A percentile compares a stretch with the other conserved stretches of the same genome.
Conservation (phyloP, 1,284 basidiomycete genomes). For the Mycena citricolor region DNA sequence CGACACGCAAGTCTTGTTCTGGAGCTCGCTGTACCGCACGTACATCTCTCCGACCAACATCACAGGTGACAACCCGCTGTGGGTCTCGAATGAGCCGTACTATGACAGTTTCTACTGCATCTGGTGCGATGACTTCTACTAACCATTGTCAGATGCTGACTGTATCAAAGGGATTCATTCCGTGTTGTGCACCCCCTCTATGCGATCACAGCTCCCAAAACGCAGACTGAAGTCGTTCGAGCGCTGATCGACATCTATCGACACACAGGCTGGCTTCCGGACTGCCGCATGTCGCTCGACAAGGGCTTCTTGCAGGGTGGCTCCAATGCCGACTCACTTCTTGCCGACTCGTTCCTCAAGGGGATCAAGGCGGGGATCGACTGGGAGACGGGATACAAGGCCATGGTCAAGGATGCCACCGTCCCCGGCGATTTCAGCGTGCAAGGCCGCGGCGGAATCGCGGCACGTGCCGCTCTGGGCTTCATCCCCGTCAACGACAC, state of each 20-base stretch:
- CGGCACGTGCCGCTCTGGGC: conserved; percentile 7
- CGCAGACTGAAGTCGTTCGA: conserved; percentile 55
- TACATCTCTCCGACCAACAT: conserved; percentile 67
- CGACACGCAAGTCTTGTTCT: conserved; percentile 54
- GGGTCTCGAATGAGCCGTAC: conserved; percentile 64
- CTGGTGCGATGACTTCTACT: conserved; percentile 10
- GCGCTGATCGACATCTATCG: conserved; percentile 68
- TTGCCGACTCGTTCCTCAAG: conserved; percentile 68
- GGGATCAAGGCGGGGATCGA: conserved; percentile 28
- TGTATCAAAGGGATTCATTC: conserved; percentile 60
- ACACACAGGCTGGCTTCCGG: conserved; percentile 60
- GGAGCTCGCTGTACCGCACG: conserved; percentile 63
- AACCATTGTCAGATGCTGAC: neutral
- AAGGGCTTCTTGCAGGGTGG: conserved; percentile 56
- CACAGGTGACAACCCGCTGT: conserved; percentile 67
- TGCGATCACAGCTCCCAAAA: conserved; percentile 59
- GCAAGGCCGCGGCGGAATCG: conserved; percentile 18
- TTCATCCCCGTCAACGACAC: conserved; percentile 18
- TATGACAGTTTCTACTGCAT: conserved; percentile 72
- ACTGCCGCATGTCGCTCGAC: conserved; percentile 47
- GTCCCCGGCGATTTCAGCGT: conserved; percentile 19
- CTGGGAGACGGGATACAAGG: conserved; percentile 19
- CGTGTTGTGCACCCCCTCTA: conserved; percentile 60
- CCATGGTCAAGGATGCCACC: conserved; percentile 23
- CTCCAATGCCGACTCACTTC: conserved; percentile 61